Evolutionary conservation across 352 stramenopile species (phyloP).

Genomic region (Vaucheria bursata): DNA sequence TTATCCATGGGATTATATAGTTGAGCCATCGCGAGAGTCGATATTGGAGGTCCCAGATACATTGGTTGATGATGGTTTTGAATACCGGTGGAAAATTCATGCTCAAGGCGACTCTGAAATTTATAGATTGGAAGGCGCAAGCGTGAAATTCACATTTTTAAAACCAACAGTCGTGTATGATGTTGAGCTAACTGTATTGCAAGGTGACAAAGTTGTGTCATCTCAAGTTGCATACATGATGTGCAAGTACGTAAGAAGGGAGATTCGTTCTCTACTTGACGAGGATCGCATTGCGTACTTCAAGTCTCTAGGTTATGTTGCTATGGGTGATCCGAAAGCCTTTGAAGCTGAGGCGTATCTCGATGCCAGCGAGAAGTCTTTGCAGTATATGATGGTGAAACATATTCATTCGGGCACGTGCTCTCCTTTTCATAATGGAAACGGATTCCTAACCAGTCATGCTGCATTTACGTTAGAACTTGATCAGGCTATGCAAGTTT

Average conservation of each 20-base stretch:
- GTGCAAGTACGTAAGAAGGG: constrained; percentile 15
- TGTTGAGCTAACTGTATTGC: background rate
- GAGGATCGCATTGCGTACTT: background rate
- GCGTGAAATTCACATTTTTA: background rate
- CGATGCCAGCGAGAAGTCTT: constrained; percentile 6
- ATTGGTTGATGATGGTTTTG: background rate
- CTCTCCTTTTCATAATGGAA: constrained; percentile 7
- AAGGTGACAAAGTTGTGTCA: background rate
- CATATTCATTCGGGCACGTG: background rate
- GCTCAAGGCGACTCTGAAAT: no score
- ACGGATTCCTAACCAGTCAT: constrained; percentile 12
- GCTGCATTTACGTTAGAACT: constrained; percentile 14
- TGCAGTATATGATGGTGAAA: constrained; percentile 10
- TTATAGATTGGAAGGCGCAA: background rate
- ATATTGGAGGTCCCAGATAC: background rate
- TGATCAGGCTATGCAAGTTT: constrained; percentile 12
- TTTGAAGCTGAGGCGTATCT: no score
- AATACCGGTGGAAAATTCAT: background rate
- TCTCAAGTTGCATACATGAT: background rate
- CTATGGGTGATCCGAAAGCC: background rate
- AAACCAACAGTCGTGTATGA: background rate
- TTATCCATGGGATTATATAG: constrained; percentile 4
- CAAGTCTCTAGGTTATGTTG: background rate
- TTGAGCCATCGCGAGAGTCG: background rate
- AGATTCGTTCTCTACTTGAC: background rate